phyloP scores from a whole-genome alignment of 306 rosid genomes.

The Medicago ruthenica region DNA sequence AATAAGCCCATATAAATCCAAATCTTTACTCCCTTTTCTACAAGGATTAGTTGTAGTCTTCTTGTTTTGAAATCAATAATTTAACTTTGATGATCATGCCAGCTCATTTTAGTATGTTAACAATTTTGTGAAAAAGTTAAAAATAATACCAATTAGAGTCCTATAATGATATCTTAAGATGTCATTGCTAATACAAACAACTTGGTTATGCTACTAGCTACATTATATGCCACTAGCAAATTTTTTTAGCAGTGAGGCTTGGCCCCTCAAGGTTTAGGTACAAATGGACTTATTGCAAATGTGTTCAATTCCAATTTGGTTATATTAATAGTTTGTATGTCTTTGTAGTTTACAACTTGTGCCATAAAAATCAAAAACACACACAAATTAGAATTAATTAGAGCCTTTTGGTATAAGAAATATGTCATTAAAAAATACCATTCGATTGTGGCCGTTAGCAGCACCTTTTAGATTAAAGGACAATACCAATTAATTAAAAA shows the following conservation, averaged over 20 bases:
- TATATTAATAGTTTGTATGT: neutral
- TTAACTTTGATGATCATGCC: neutral
- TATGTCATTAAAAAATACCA: constrained; percentile 19
- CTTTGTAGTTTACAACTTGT: neutral
- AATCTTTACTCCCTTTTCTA: constrained; percentile 10
- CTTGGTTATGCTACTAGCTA: constrained; percentile 2
- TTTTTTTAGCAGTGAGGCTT: constrained; percentile 9
- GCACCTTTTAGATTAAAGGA: neutral
- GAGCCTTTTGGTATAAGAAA: constrained; percentile 21
- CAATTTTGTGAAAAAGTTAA: neutral
- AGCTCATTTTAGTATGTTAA: constrained; percentile 5
- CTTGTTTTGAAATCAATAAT: constrained; percentile 36
- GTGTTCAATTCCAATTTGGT: neutral
- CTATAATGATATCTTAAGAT: constrained; percentile 3
- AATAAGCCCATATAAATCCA: constrained; percentile 21
- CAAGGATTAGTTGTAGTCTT: constrained; percentile 27
- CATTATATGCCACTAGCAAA: constrained; percentile 32
- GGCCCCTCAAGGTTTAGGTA: constrained; percentile 15
- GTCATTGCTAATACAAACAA: constrained; percentile 23
- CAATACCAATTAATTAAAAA: too few species aligned
- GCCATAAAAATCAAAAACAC: neutral
- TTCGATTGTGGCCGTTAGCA: constrained; percentile 44
- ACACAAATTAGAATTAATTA: neutral
- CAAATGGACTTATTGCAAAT: constrained; percentile 36
- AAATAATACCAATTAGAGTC: neutral